A percentile compares a stretch with the other conserved stretches of the same genome.
These are phyloP conservation scores for Apiospora aurea DNA, from an alignment of 2,329 filamentous ascomycete genomes.

Conservation along the genomic window DNA sequence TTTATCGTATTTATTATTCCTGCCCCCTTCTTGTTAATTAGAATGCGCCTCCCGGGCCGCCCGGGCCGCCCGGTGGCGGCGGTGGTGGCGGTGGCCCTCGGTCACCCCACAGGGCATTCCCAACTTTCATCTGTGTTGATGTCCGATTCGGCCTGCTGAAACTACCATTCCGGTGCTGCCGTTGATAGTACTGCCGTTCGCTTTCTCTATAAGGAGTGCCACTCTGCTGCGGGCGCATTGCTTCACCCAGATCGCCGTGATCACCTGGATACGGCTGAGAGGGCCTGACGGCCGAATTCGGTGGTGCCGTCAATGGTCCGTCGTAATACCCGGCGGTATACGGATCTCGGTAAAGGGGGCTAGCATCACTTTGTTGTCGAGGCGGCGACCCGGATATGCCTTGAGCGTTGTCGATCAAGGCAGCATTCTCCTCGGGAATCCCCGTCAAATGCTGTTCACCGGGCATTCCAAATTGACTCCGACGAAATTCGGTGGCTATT, in stretches of 20 bases:
- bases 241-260: background rate
- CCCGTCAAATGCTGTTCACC: slow-evolving; percentile 6
- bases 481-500: slow-evolving; percentile 48
- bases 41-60: background rate
- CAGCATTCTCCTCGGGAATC: slow-evolving; percentile 48
- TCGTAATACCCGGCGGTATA: slow-evolving; percentile 20
- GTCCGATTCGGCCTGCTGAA: slow-evolving; percentile 32
- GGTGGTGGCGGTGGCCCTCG: slow-evolving; percentile 19
- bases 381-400: slow-evolving; percentile 35
- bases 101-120: slow-evolving; percentile 44
- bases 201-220: background rate
- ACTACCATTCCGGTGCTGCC: slow-evolving; percentile 29
- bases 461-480: slow-evolving; percentile 40
- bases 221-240: slow-evolving; percentile 13
- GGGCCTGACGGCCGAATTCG: slow-evolving; percentile 5
- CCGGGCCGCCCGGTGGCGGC: background rate
- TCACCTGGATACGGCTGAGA: slow-evolving; percentile 29
- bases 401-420: slow-evolving; percentile 53
- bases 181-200: slow-evolving; percentile 13
- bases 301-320: background rate
- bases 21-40: background rate
- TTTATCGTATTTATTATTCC: background rate
- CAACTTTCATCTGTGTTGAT: slow-evolving; percentile 42
- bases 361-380: slow-evolving; percentile 25
- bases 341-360: slow-evolving; percentile 25